Conservation (phyloP, 148 eudicot genomes). For the Silene latifolia region DNA sequence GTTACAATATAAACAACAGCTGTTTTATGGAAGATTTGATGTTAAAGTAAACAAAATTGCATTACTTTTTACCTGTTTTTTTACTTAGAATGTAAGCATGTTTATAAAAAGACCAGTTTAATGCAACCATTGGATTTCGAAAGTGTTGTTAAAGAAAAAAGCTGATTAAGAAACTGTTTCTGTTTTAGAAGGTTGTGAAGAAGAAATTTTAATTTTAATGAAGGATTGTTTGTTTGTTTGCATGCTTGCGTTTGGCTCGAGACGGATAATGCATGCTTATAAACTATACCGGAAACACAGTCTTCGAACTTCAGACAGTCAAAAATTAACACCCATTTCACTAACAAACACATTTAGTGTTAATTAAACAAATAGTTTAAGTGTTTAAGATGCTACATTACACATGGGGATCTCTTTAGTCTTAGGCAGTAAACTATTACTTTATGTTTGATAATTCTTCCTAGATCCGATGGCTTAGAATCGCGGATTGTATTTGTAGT, state of each 20-base stretch:
- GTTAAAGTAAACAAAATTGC: too few relatives aligned
- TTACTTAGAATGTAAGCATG: conserved; percentile 17
- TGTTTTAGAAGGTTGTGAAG: conserved; percentile 1
- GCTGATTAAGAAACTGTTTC: background rate
- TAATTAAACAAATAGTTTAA: conserved; percentile 5
- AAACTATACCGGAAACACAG: conserved; percentile 20
- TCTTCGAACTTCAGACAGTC: conserved; percentile 28
- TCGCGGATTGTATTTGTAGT: background rate
- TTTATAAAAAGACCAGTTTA: conserved; percentile 13
- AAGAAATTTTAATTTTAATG: background rate
- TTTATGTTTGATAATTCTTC: background rate
- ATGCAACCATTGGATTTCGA: conserved; percentile 2
- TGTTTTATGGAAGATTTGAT: conserved; percentile 18
- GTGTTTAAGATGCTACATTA: background rate
- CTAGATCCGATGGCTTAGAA: conserved; percentile 19
- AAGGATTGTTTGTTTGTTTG: conserved; percentile 24
- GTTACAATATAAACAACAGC: conserved; percentile 26
- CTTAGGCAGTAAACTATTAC: background rate
- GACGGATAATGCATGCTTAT: conserved; percentile 32
- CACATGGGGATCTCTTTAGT: background rate
- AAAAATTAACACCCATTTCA: conserved; percentile 24
- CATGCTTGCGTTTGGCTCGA: conserved; percentile 39
- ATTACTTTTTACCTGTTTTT: conserved; percentile 6
- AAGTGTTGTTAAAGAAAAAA: conserved; percentile 12
- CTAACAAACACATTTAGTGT: conserved; percentile 15